Conservation (phyloP, 768 basidiomycete genomes). For the Lyophyllum shimeji region DNA sequence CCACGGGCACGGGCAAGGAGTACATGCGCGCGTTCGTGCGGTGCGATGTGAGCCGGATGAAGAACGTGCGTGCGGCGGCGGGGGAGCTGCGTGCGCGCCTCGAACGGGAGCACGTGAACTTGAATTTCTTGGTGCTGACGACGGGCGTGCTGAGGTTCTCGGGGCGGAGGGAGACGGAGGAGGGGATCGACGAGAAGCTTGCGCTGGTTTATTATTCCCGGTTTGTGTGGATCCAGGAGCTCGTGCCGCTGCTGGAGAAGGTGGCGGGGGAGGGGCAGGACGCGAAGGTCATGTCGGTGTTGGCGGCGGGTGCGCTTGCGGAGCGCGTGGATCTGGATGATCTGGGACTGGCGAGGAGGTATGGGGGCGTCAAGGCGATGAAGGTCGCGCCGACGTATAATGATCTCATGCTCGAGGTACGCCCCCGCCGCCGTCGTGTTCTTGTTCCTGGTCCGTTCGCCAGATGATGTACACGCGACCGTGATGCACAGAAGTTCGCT, state of each 20-base stretch:
- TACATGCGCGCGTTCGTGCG: slow-evolving; percentile 47
- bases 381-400: slow-evolving; percentile 42
- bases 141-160: slow-evolving; percentile 39
- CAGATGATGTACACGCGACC: no score
- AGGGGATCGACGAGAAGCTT: slow-evolving; percentile 44
- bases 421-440: neutral
- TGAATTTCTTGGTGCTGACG: slow-evolving; percentile 54
- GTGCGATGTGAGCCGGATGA: slow-evolving; percentile 54
- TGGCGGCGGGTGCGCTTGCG: slow-evolving; percentile 32
- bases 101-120: no score
- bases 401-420: slow-evolving; percentile 54
- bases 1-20: no score
- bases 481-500: slow-evolving; percentile 40
- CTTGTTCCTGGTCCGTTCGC: no score
- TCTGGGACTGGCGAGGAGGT: slow-evolving; percentile 50
- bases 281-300: slow-evolving; percentile 46
- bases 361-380: slow-evolving; percentile 32
- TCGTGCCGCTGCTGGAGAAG: slow-evolving; percentile 41
- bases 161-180: slow-evolving; percentile 40
- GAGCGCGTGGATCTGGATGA: slow-evolving; percentile 43
- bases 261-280: slow-evolving; percentile 48
- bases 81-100: slow-evolving; percentile 28
- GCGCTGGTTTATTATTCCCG: slow-evolving; percentile 45
- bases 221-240: slow-evolving; percentile 48
- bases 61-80: slow-evolving; percentile 40